Base-by-base conservation (phyloP, 225 moss, liverwort and hornwort species). In the Physcomitrellopsis africana region DNA sequence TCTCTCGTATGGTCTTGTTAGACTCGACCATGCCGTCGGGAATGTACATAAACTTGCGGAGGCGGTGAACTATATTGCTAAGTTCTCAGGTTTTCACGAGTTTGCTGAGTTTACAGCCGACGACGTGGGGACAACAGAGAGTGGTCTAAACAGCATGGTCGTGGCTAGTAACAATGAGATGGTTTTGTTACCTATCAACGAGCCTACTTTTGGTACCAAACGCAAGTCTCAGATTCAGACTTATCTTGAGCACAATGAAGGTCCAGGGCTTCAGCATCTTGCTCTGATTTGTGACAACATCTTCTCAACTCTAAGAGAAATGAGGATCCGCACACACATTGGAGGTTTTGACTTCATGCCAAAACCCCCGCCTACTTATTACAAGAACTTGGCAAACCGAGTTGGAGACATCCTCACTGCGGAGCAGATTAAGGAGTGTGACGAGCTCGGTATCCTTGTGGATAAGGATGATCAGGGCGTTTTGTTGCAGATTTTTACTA, bases 261-360 rank as follows among this genome's bases (percentile, higher is more conserved):
- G 99, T 3, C 81, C 95, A 1, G 95, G 99, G 17, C 18, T 95
- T 46, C 92, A 99, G 79, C 99, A 92, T 76, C 73, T 99, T 41
- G 99, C 93, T 54, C 74, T 99, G 3, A 82, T 84, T n/a, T 99
- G 95, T 67, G 88, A 93, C 62, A 89, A 99, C 48, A 89, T 99
- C n/a, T 89, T 99, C 76, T 72, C 87, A 11, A 99, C 99, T 42
- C 55, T 99, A 73, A 88, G 81, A 73, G 95, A 99, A 76, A 93
- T 99, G 89, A 86, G 80, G 58, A 89, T 84, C 66, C 89, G 95
- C 41, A 79, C 89, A 53, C 82, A 89, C 2, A 79, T 89, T 58
- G 95, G 99, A 69, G 99, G 99, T 17, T 95, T 99, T 66, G 95
- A 95, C 42, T 95, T 99, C 75, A 86, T 93, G 92, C 92, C 95